These are phyloP conservation scores for Rubroshorea leprosula DNA, from an alignment of 345 rosid genomes.

Conservation along the genomic window DNA sequence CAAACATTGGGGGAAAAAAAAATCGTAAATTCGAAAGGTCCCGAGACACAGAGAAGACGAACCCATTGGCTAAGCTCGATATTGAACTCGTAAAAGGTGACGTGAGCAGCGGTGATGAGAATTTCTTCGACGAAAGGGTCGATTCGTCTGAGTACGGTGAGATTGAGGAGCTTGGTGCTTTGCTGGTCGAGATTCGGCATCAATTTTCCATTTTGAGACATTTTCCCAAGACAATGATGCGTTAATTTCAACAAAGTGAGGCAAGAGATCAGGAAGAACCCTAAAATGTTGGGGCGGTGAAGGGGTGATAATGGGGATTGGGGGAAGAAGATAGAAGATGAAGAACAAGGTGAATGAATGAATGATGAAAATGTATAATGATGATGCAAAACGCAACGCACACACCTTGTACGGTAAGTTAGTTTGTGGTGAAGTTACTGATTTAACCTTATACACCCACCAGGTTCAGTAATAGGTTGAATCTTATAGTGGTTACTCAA, in stretches of 20 bases:
- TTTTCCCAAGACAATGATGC: slow-evolving; percentile 7
- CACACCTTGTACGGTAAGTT: too few relatives aligned
- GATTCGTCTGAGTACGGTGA: slow-evolving; percentile 86
- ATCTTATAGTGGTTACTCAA: too few relatives aligned
- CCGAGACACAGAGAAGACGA: neutral
- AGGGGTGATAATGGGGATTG: too few relatives aligned
- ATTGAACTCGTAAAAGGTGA: slow-evolving; percentile 91
- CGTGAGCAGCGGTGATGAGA: slow-evolving; percentile 92
- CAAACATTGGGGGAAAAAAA: too few relatives aligned
- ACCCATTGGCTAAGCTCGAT: slow-evolving; percentile 89
- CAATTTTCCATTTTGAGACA: slow-evolving; percentile 84
- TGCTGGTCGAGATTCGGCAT: slow-evolving; percentile 90
- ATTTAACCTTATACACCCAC: too few relatives aligned
- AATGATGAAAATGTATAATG: too few relatives aligned
- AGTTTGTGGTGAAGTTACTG: too few relatives aligned
- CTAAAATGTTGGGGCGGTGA: neutral
- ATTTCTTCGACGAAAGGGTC: slow-evolving; percentile 88
- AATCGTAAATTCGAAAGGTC: neutral
- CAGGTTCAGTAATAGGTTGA: too few relatives aligned
- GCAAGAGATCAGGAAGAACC: neutral
- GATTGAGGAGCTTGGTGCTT: slow-evolving; percentile 78
- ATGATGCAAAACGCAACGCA: too few relatives aligned
- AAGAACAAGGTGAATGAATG: neutral
- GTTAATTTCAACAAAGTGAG: neutral
- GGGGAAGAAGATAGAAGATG: neutral